Percentiles rank a stretch among this genome's conserved stretches.
These are phyloP conservation scores for Phytophthora multivora DNA, from an alignment of 352 stramenopile genomes.

Conservation along the genomic window DNA sequence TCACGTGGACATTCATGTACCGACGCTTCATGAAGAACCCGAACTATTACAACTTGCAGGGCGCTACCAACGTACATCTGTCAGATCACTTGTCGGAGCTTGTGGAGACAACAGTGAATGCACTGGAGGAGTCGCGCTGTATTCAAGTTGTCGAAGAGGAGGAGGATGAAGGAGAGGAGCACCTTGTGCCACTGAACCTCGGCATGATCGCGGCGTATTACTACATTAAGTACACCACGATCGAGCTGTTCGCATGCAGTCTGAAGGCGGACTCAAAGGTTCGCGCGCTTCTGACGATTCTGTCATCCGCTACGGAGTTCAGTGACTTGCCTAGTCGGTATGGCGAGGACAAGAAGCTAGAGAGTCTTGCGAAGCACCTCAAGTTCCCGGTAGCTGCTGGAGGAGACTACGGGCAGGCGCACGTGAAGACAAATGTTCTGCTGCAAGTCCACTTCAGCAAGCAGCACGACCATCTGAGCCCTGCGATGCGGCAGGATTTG, in stretches of 20 bases:
- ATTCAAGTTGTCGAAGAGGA: slow-evolving; percentile 95
- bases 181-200: slow-evolving; percentile 96
- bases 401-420: slow-evolving; percentile 91
- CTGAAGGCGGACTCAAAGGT: slow-evolving; percentile 98
- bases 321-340: slow-evolving; percentile 92
- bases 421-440: slow-evolving; percentile 97
- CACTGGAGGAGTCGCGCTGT: slow-evolving; percentile 97
- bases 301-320: slow-evolving; percentile 97
- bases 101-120: slow-evolving; percentile 96
- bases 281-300: slow-evolving; percentile 95
- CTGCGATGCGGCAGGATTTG: slow-evolving; percentile 93
- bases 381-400: slow-evolving; percentile 91
- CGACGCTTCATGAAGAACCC: slow-evolving; percentile 98
- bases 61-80: slow-evolving; percentile 91
- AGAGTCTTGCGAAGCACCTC: slow-evolving; percentile 94
- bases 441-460: slow-evolving; percentile 98
- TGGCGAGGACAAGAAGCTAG: slow-evolving; percentile 94
- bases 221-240: slow-evolving; percentile 99
- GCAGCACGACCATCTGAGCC: slow-evolving; percentile 87
- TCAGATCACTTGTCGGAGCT: slow-evolving; percentile 99
- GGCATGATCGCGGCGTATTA: slow-evolving; percentile 99
- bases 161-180: slow-evolving; percentile 77
- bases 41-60: slow-evolving; percentile 99
- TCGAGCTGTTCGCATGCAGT: slow-evolving; percentile 98
- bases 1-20: slow-evolving; percentile 99